phyloP scores from a whole-genome alignment of 495 filamentous ascomycete species.

The Tuber microsphaerosporum region DNA sequence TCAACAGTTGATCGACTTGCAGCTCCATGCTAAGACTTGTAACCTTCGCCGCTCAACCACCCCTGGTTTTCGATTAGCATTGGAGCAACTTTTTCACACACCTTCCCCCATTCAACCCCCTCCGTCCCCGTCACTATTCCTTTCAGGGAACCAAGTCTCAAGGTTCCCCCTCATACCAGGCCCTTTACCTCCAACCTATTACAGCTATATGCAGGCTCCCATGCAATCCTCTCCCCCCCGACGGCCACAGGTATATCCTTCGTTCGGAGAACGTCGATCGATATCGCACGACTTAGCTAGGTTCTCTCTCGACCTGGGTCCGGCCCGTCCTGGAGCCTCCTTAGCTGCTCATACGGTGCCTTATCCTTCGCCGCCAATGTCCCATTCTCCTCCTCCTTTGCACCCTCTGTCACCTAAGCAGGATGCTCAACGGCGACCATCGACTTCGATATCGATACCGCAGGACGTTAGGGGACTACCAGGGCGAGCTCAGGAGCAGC shows the following conservation, averaged over 20 bases:
- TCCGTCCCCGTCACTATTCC: conserved; percentile 1
- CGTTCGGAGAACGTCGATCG: conserved; percentile 57
- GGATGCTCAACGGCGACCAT: conserved; percentile 53
- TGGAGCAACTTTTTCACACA: conserved; percentile 3
- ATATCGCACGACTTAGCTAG: conserved; percentile 56
- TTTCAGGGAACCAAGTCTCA: background rate
- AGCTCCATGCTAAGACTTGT: conserved; percentile 32
- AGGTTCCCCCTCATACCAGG: conserved; percentile 3
- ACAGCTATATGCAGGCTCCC: conserved; percentile 41
- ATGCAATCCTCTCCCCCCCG: conserved; percentile 41
- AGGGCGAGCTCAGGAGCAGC: conserved; percentile 46
- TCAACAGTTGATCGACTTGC: conserved; percentile 36
- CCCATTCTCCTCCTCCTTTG: conserved; percentile 62
- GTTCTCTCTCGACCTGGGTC: conserved; percentile 62
- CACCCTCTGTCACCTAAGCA: conserved; percentile 56
- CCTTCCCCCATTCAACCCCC: conserved; percentile 8
- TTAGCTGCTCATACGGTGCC: conserved; percentile 58
- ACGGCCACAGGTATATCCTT: conserved; percentile 40
- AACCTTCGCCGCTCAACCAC: conserved; percentile 22
- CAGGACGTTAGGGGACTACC: conserved; percentile 47
- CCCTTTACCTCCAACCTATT: conserved; percentile 20
- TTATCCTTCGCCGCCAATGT: conserved; percentile 78
- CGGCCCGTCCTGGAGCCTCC: conserved; percentile 61
- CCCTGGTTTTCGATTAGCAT: conserved; percentile 39
- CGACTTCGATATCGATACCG: conserved; percentile 51